These are phyloP conservation scores for Musa balbisiana DNA, from an alignment of 202 grass and related monocot genomes.

Conservation along the genomic window DNA sequence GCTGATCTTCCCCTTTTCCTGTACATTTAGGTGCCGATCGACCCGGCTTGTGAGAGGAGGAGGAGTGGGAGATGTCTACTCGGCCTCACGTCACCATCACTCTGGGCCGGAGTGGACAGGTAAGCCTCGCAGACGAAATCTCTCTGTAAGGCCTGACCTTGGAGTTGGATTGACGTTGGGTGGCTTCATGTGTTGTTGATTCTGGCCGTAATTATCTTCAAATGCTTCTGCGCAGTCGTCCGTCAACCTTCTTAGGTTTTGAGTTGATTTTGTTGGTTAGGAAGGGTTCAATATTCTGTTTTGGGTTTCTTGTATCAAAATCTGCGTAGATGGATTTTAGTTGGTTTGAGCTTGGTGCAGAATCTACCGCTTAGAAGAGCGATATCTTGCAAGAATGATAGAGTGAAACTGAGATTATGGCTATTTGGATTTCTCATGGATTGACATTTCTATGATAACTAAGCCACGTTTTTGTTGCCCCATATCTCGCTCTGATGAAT, in stretches of 20 bases:
- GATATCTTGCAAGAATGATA: neutral
- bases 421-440: neutral
- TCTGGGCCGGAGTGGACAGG: constrained; percentile 77
- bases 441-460: neutral
- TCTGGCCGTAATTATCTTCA: too few species aligned
- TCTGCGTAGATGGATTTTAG: neutral
- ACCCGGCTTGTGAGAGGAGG: too few species aligned
- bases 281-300: neutral
- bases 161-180: too few species aligned
- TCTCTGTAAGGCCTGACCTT: neutral
- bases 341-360: neutral
- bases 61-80: constrained; percentile 24
- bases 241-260: too few species aligned
- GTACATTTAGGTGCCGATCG: neutral
- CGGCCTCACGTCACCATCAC: constrained; percentile 75
- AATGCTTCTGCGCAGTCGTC: too few species aligned
- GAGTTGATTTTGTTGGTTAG: neutral
- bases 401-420: neutral
- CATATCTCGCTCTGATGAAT: neutral
- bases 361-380: neutral
- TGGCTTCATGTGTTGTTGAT: too few species aligned
- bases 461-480: neutral
- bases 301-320: constrained; percentile 1
- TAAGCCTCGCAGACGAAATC: constrained; percentile 15
- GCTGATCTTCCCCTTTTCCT: neutral